Evolutionary conservation across 129 eudicot genomes (phyloP), one percentile per base, ranked within the genome.

Genomic region (Flaveria ramosissima): DNA sequence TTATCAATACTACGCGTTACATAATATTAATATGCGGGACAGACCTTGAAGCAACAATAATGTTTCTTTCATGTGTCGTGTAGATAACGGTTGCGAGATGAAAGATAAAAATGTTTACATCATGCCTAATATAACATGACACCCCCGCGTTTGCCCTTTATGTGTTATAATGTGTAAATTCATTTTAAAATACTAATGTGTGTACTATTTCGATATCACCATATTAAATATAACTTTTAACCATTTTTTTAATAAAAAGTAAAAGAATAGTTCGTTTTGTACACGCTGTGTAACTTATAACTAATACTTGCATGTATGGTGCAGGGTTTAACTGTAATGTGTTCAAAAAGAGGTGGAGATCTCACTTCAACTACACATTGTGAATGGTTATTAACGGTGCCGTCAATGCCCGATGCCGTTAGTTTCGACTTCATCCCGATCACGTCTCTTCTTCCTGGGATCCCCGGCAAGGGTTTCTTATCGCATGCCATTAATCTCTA

Each of bases 401-500:
- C 91, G 68, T 78, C 84, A 19, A 85, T 80, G 86, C 97, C 98
- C 0, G 96, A 93, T 21, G 98, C 96, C 10, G 82, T 93, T 56
- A 82, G 75, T 9, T 93, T 91, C 66, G 90, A 79, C 72, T 91
- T 93, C 83, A 93, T 93, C 65, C 97, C 98, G 0, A 91, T 93
- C 42, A 93, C 97, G 8, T 93, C 97, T 43, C 89, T 93, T 19
- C 97, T 93, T 26, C 89, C 80, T 24, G 96, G 92, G 11, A 83
- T 89, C 39, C 92, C 86, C 3, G 97, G 98, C 55, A 91, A 85
- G 68, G 98, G 98, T 7, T 93, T 90, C 83, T 85, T 91, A n/a
- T 87, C 97, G 0, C 98, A 93, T 71, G 98, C 98, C 71, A 93
- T 93, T 72, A 93, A 93, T 61, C 86, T 93, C 50, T 93, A 93